Conservation (phyloP, 192 early-diverging fungal genomes). For the Pecoramyces ruminantium region DNA sequence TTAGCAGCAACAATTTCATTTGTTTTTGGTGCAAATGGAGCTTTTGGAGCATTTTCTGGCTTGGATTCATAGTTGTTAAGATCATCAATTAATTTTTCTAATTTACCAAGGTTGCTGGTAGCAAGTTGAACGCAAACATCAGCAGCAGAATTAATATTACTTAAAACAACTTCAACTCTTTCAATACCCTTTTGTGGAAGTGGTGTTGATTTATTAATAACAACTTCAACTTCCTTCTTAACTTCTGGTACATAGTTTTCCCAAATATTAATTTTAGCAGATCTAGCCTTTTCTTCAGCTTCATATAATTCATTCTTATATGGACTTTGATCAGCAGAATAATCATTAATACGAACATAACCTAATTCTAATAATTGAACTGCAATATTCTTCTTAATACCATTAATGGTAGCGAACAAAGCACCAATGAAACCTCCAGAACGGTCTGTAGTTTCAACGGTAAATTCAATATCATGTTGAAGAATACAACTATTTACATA, state of each 20-base stretch:
- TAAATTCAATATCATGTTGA: slow-evolving; percentile 87
- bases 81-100: slow-evolving; percentile 49
- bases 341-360: slow-evolving; percentile 65
- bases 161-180: slow-evolving; percentile 21
- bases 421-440: slow-evolving; percentile 81
- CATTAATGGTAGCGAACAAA: slow-evolving; percentile 31
- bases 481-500: slow-evolving; percentile 42
- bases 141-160: slow-evolving; percentile 24
- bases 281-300: slow-evolving; percentile 65
- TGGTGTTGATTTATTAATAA: slow-evolving; percentile 1
- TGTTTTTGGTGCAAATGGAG: slow-evolving; percentile 31
- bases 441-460: slow-evolving; percentile 77
- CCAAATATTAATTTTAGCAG: slow-evolving; percentile 54
- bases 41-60: slow-evolving; percentile 8
- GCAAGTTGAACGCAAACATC: slow-evolving; percentile 46
- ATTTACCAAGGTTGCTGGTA: slow-evolving; percentile 39
- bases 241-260: slow-evolving; percentile 24
- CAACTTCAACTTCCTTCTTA: slow-evolving; percentile 21
- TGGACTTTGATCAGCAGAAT: slow-evolving; percentile 68
- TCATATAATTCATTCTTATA: slow-evolving; percentile 47
- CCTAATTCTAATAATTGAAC: slow-evolving; percentile 60
- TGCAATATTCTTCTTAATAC: slow-evolving; percentile 48
- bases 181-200: slow-evolving; percentile 9
- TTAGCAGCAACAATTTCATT: slow-evolving; percentile 62
- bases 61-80: slow-evolving; percentile 26